These are phyloP conservation scores for Entelexis sorbosivorans DNA, from an alignment of 1,139 yeast species.

Conservation along the genomic window DNA sequence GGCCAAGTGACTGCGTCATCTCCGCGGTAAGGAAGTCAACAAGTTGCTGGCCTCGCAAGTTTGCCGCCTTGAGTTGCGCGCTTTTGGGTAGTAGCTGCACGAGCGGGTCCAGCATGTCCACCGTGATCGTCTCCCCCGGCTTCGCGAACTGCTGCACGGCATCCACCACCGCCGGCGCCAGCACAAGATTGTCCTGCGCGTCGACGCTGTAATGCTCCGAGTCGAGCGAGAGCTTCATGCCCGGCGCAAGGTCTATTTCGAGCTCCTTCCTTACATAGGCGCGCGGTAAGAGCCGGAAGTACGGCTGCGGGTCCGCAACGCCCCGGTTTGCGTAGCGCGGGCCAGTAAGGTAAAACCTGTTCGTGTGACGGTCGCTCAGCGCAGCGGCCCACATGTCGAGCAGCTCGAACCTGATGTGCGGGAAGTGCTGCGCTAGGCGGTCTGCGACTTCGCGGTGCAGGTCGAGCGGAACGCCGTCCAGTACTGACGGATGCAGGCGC, in stretches of 20 bases:
- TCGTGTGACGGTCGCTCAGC: constrained; percentile 17
- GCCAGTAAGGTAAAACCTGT: constrained; percentile 43
- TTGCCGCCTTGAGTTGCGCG: not conserved
- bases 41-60: not conserved
- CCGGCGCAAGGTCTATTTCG: not conserved
- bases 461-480: not conserved
- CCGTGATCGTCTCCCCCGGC: not conserved
- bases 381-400: not conserved
- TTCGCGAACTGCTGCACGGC: not conserved
- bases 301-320: not conserved
- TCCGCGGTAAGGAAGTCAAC: not conserved
- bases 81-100: not conserved
- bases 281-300: not conserved
- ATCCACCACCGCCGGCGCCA: not conserved
- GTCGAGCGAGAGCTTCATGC: constrained; percentile 1
- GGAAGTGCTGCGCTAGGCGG: not conserved
- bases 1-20: not conserved
- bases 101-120: not conserved
- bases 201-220: constrained; percentile 28
- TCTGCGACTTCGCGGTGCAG: not conserved
- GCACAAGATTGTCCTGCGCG: constrained; percentile 31
- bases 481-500: not conserved
- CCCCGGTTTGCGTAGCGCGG: constrained; percentile 33
- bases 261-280: not conserved
- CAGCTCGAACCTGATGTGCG: not conserved